Percentiles rank a stretch among this genome's conserved stretches.
Conservation (phyloP, 2,329 filamentous ascomycete genomes). For the Fusarium circinatum region DNA sequence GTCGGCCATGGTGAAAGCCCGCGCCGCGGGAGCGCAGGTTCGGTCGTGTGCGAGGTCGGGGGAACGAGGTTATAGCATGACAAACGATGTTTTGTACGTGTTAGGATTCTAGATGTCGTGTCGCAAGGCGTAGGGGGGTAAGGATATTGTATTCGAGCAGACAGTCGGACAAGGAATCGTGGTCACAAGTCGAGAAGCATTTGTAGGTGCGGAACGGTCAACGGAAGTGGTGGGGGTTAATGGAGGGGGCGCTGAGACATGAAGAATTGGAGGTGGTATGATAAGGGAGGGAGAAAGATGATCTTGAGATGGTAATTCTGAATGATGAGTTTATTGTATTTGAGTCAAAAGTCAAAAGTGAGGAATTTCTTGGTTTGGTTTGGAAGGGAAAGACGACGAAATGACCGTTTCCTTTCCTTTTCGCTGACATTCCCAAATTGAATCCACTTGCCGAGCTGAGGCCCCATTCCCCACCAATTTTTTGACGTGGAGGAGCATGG, state of each 20-base stretch:
- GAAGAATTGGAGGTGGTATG: background rate
- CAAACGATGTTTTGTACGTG: background rate
- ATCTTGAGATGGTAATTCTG: background rate
- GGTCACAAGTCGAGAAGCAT: constrained; percentile 28
- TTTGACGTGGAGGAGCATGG: constrained; percentile 31
- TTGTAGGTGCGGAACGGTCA: constrained; percentile 23
- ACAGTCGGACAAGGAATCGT: constrained; percentile 12
- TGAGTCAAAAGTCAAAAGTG: background rate
- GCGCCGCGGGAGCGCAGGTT: constrained; percentile 13
- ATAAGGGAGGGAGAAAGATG: background rate
- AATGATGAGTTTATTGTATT: constrained; percentile 21
- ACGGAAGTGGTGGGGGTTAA: constrained; percentile 29
- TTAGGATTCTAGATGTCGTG: background rate
- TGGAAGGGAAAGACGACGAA: constrained; percentile 8
- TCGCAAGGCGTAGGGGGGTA: background rate
- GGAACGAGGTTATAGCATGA: constrained; percentile 28
- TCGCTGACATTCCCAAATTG: background rate
- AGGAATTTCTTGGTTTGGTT: constrained; percentile 22
- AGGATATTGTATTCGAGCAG: constrained; percentile 3
- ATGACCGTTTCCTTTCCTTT: constrained; percentile 11
- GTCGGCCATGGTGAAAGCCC: constrained; percentile 41
- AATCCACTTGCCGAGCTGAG: constrained; percentile 28
- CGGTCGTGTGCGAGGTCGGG: constrained; percentile 12
- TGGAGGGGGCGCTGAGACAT: constrained; percentile 26
- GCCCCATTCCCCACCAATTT: constrained; percentile 24